Evolutionary conservation across 371 early-diverging fungal genomes (phyloP), one percentile per base, ranked within the genome.

Genomic region (Aphelidium insulamus): DNA sequence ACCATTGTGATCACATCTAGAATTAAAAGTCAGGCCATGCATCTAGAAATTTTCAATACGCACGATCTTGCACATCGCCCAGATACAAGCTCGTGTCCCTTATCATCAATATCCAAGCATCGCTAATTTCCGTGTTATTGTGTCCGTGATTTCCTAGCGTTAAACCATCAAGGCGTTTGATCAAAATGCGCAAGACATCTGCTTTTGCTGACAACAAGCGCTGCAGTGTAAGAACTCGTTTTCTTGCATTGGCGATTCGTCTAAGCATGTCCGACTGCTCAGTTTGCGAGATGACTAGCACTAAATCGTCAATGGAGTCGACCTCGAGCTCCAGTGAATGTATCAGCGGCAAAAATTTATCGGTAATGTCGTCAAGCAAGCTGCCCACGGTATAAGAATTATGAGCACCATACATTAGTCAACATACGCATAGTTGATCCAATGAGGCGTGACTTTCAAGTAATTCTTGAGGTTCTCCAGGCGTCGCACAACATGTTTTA

Each of bases 1-100:
- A 77, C 47, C 81, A 90, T 86, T 7, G 90, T 85, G 34, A 91
- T 55, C 5, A 91, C 72, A 45, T 95, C 94, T 48, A 91, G 91
- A 61, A 43, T 28, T 30, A 8, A 16, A 5, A 30, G 8, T 5
- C 7, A 21, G 21, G 29, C n/a, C 31, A 22, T 12, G 19, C 18
- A 17, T 19, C 0, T 9, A 14, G 11, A 0, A 7, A 27, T 24
- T 10, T 2, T 8, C 12, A 20, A 4, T 39, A 18, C 19, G 12
- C 21, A n/a, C n/a, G 15, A 66, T 69, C 69, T 52, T 82, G 77
- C 32, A 92, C 83, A 54, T 92, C 95, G 6, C 83, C 82, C 12
- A 91, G 52, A 48, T 91, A 91, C 7, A 83, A n/a, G n/a, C n/a
- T n/a, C n/a, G n/a, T n/a, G n/a, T n/a, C n/a, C n/a, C n/a, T n/a